A percentile compares a stretch with the other conserved stretches of the same genome.
Conservation (phyloP, 352 stramenopile genomes). For the Phytopythium chamaehyphon region DNA sequence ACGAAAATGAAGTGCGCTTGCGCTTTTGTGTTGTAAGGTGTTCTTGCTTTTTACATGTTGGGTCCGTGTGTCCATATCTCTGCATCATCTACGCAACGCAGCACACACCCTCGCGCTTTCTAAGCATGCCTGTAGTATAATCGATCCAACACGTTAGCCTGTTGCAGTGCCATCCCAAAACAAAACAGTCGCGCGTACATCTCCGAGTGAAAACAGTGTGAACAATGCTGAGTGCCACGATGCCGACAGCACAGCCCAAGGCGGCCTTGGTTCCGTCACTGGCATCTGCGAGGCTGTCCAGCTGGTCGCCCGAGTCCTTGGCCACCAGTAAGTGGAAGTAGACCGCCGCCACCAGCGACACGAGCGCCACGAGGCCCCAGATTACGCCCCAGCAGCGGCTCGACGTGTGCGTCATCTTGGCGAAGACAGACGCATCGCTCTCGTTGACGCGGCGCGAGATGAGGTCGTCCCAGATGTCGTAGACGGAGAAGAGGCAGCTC, state of each 20-base stretch:
- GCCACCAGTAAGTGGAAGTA: constrained; percentile 84
- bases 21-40: not conserved
- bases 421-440: constrained; percentile 85
- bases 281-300: constrained; percentile 47
- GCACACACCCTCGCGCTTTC: constrained; percentile 37
- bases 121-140: constrained; percentile 36
- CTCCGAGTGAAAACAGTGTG: constrained; percentile 69
- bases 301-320: constrained; percentile 38
- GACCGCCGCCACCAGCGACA: constrained; percentile 67
- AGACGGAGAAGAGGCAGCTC: constrained; percentile 90
- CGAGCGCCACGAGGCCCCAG: constrained; percentile 77
- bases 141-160: not conserved
- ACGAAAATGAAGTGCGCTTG: constrained; percentile 3
- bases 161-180: constrained; percentile 3
- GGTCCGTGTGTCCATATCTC: too few species aligned
- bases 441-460: constrained; percentile 86
- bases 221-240: constrained; percentile 54
- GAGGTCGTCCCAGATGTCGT: constrained; percentile 90
- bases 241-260: constrained; percentile 32
- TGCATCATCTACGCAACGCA: constrained; percentile 17
- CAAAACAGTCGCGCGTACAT: constrained; percentile 30
- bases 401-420: constrained; percentile 89
- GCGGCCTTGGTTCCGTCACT: constrained; percentile 58
- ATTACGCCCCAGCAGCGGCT: constrained; percentile 89
- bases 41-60: not conserved